Conservation (phyloP, 495 filamentous ascomycete genomes). For the Lophiostoma macrostomum region DNA sequence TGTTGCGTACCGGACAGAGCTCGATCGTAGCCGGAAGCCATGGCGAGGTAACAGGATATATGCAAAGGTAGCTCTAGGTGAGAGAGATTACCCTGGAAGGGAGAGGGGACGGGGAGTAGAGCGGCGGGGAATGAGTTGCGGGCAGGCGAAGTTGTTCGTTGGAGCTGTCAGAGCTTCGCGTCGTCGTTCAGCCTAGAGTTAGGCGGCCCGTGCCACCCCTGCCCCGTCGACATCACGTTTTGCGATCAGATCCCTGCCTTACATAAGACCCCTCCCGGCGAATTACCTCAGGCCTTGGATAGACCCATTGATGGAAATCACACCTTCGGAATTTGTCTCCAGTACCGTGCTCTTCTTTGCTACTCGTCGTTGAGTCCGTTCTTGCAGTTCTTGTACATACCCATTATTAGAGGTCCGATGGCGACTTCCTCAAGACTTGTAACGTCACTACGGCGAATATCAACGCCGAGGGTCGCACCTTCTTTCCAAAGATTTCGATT, state of each 20-base stretch:
- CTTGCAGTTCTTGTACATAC: not conserved
- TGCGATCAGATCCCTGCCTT: not conserved
- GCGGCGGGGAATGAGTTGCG: conserved; percentile 6
- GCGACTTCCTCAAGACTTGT: conserved; percentile 28
- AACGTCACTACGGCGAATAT: conserved; percentile 23
- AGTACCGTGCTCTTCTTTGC: too few relatives aligned
- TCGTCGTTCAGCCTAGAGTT: conserved; percentile 24
- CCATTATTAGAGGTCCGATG: conserved; percentile 25
- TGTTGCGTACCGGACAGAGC: conserved; percentile 42
- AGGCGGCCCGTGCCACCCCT: conserved; percentile 23
- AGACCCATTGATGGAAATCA: too few relatives aligned
- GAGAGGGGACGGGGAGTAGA: not conserved
- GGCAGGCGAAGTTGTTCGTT: conserved; percentile 1
- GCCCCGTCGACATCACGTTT: not conserved
- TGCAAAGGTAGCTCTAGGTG: not conserved
- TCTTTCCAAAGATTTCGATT: conserved; percentile 11
- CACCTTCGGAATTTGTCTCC: too few relatives aligned
- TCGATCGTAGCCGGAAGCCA: conserved; percentile 45
- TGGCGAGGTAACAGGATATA: conserved; percentile 15
- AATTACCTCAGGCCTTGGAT: too few relatives aligned
- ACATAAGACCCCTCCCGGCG: not conserved
- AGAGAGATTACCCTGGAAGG: not conserved
- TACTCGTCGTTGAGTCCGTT: too few relatives aligned
- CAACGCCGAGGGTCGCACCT: conserved; percentile 3
- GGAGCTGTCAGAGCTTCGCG: conserved; percentile 37